Base-by-base conservation (phyloP, 2,329 filamentous ascomycete species). In the Paraphoma sp. region DNA sequence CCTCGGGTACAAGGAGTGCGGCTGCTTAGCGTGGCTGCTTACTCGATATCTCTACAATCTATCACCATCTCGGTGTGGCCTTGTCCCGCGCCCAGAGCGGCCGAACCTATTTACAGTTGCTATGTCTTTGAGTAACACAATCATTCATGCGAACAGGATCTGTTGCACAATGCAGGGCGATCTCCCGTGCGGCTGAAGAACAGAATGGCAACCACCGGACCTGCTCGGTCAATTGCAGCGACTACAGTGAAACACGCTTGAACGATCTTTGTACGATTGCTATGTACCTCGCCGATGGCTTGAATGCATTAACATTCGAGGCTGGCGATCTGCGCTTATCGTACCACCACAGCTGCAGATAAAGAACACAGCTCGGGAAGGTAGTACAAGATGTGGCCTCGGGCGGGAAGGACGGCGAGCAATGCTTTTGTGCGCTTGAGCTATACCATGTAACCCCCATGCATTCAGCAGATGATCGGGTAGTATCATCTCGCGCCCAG, bases 401-500 rank as follows among this genome's bases (percentile, higher is more conserved):
- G 23, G 23, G 23, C 23, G 23, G 23, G 23, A 50, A 42, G 12
- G 42, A 49, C 38, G 36, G 42, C 43, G 45, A 38, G 38, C 33
- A 38, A 47, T 17, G 53, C 43, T 36, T 45, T 36, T 43, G 40
- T 47, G 17, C 36, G 43, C 51, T 55, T 53, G 48, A 33, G 43
- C 48, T 47, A 17, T 64, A 44, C 48, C 53, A 49, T 51, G 42
- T n/a, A 40, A 45, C 46, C 48, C 42, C 50, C 51, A 54, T 56
- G 40, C 48, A 58, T 51, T 50, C 54, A 36, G 49, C 46, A 14
- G 23, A 23, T 23, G 23, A 23, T 23, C 23, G 23, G 23, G 51
- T 41, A 62, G 30, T 44, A 53, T 75, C 64, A 95, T 86, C 94
- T 89, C 48, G 93, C 92, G 12, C 95, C 95, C 70, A 99, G 83